These are phyloP conservation scores for Solanum lycopersicoides DNA, from an alignment of 257 asterid genomes.

Conservation along the genomic window DNA sequence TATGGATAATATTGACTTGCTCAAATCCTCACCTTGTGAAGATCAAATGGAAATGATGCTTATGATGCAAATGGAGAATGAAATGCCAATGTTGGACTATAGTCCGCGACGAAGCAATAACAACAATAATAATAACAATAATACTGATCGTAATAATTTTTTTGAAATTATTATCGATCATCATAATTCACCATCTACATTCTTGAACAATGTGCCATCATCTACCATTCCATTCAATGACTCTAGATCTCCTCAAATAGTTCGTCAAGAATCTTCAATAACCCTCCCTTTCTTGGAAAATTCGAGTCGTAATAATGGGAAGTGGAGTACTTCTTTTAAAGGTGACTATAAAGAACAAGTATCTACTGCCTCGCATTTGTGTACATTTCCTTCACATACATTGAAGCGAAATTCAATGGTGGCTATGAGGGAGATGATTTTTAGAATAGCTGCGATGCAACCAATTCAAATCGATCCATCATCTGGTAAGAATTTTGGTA, in stretches of 20 bases:
- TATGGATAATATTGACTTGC: no score
- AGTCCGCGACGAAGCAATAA: not conserved
- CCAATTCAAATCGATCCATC: no score
- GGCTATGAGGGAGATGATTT: no score
- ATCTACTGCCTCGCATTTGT: no score
- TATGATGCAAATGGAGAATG: slow-evolving; percentile 50
- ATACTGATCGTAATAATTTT: not conserved
- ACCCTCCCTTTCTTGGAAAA: not conserved
- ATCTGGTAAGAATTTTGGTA: slow-evolving; percentile 12
- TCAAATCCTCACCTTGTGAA: no score
- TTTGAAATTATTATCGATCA: not conserved
- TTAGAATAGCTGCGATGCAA: no score
- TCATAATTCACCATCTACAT: not conserved
- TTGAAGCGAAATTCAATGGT: no score
- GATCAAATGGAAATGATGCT: slow-evolving; percentile 75
- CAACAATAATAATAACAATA: not conserved
- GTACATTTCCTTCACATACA: no score
- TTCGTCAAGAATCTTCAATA: not conserved
- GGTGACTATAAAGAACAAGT: no score
- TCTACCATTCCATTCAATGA: slow-evolving; percentile 25
- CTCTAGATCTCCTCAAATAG: not conserved
- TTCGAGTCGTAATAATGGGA: no score
- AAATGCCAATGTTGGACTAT: not conserved
- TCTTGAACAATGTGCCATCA: slow-evolving; percentile 4
- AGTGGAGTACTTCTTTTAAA: no score